Evolutionary conservation across 371 early-diverging fungal genomes (phyloP).

Genomic region (Mucor saturninus): DNA sequence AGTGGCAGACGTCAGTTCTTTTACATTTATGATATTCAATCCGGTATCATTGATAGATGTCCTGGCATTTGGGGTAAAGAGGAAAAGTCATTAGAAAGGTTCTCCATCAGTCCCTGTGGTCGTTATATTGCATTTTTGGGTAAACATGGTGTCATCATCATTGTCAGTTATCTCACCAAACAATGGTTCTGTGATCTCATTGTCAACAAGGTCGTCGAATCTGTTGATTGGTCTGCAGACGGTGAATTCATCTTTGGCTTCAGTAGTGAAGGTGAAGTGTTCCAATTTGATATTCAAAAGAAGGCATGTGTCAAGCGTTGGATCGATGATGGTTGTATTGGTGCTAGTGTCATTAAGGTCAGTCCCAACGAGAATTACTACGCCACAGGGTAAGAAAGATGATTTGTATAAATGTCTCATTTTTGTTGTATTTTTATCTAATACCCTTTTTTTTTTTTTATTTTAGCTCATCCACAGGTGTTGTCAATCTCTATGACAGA

Average conservation of each 20-base stretch:
- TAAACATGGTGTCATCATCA: constrained; percentile 76
- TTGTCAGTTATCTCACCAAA: constrained; percentile 79
- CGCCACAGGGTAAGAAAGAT: constrained; percentile 75
- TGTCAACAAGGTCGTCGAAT: constrained; percentile 81
- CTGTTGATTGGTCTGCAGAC: constrained; percentile 69
- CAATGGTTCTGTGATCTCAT: constrained; percentile 85
- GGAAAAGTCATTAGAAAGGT: constrained; percentile 69
- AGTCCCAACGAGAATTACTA: constrained; percentile 77
- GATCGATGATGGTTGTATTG: constrained; percentile 82
- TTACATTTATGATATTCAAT: constrained; percentile 86
- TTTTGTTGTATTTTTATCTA: not conserved
- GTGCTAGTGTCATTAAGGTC: constrained; percentile 71
- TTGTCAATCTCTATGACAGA: constrained; percentile 87
- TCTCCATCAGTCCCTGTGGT: constrained; percentile 67
- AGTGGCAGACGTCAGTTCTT: constrained; percentile 79
- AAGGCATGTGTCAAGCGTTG: constrained; percentile 76
- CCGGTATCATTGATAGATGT: constrained; percentile 70
- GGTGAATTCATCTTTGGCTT: constrained; percentile 69
- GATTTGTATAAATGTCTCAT: too few species aligned
- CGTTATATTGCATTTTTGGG: constrained; percentile 78
- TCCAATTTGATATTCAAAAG: constrained; percentile 72
- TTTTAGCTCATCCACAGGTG: constrained; percentile 72
- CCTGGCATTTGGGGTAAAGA: constrained; percentile 76
- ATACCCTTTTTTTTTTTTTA: not conserved
- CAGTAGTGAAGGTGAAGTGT: constrained; percentile 70